These are phyloP conservation scores for Xylariaceae sp. DNA, from an alignment of 2,329 filamentous ascomycete genomes.

Conservation along the genomic window DNA sequence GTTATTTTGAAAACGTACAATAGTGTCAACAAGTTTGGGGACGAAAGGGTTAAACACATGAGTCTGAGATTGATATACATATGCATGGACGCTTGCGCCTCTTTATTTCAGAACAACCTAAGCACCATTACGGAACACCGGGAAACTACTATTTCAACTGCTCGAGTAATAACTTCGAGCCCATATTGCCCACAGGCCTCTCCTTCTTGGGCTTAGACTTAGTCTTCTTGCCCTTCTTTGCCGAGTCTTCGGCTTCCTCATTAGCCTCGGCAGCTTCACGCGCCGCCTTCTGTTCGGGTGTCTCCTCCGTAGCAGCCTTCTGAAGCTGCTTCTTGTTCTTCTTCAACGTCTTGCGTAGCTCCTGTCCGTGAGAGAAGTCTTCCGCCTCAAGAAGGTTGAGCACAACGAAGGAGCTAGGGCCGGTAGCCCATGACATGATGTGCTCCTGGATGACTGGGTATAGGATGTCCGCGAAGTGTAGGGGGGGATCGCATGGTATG, in stretches of 20 bases:
- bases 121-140: not conserved
- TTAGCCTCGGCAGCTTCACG: conserved; percentile 48
- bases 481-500: conserved; percentile 65
- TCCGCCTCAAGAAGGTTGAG: conserved; percentile 72
- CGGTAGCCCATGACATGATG: conserved; percentile 77
- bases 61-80: not conserved
- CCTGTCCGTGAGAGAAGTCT: conserved; percentile 61
- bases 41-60: not conserved
- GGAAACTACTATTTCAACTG: conserved; percentile 38
- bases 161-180: conserved; percentile 55
- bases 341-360: conserved; percentile 64
- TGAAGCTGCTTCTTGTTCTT: conserved; percentile 67
- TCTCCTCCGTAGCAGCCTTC: conserved; percentile 59
- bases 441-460: conserved; percentile 74
- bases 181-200: conserved; percentile 53
- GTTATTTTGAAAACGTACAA: not conserved
- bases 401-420: conserved; percentile 79
- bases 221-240: conserved; percentile 39
- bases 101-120: conserved; percentile 3
- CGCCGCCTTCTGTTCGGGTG: conserved; percentile 46
- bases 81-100: conserved; percentile 3
- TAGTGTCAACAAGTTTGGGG: not conserved
- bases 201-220: conserved; percentile 35
- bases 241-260: conserved; percentile 36
- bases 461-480: conserved; percentile 76